Evolutionary conservation across 345 rosid genomes (phyloP), one percentile per base, ranked within the genome.

Genomic region (Lumnitzera racemosa): DNA sequence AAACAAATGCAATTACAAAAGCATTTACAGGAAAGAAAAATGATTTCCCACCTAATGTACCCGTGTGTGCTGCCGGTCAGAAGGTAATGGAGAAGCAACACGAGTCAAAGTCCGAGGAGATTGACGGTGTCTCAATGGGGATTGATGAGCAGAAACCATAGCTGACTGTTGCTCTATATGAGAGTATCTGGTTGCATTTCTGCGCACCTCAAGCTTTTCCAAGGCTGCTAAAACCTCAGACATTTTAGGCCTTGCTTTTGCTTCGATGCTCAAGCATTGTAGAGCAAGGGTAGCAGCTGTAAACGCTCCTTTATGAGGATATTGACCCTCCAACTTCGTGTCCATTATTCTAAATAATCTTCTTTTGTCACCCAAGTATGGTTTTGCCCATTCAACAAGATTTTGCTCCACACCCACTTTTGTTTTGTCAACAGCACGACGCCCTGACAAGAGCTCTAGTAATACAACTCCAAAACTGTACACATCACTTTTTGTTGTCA

Each of bases 381-480:
- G 98, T 69, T 76, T 84, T 43, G 96, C 96, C 98, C 98, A 91
- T 67, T 91, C 96, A 13, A 88, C 98, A 48, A 91, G 74, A 62
- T 74, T 84, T 75, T 91, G 94, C 74, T 88, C 96, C 61, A 72
- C 66, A 25, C 90, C 95, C 27, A 78, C 72, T 81, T 88, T 91
- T 51, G 84, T 55, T 80, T 88, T 86, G 59, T 88, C 96, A 47
- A 88, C 85, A 0, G 98, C 96, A 48, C 88, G 81, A 59, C 95
- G 64, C 15, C 98, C 98, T 16, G 94, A 91, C 59, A 91, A 76
- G 46, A 91, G 72, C 75, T 91, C 98, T 13, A 91, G 81, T 50
- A 91, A 74, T 57, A 91, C 98, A 61, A 91, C 98, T 51, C 98
- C 98, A 10, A 91, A 91, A 68, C 98, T 91, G 67, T 91, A 91